Conservation (phyloP, 2,329 filamentous ascomycete species). For the Penicillium sumatraense region DNA sequence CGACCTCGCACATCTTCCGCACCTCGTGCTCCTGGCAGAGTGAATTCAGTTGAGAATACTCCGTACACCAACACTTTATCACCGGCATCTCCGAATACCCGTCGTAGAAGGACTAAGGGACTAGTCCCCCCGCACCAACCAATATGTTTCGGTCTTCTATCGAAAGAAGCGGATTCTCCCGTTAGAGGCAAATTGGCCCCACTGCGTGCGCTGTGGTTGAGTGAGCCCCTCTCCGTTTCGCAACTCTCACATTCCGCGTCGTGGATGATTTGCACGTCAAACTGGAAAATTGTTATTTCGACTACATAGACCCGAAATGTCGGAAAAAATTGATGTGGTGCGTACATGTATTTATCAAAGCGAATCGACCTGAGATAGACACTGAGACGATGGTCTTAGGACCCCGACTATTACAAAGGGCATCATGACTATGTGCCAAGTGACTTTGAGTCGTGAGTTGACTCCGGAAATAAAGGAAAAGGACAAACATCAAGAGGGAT, state of each 20-base stretch:
- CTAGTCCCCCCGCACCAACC: not conserved
- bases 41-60: not conserved
- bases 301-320: too few species aligned
- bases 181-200: not conserved
- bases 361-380: not conserved
- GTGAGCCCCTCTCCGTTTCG: not conserved
- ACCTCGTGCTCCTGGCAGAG: not conserved
- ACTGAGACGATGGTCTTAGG: not conserved
- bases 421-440: not conserved
- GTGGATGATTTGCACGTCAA: too few species aligned
- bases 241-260: not conserved
- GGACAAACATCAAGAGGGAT: not conserved
- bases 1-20: not conserved
- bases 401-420: not conserved
- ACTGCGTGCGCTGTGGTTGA: not conserved
- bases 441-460: not conserved
- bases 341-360: not conserved
- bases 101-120: not conserved
- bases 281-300: not conserved
- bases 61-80: not conserved
- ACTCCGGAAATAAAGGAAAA: not conserved
- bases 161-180: not conserved
- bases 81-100: not conserved
- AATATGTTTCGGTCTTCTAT: not conserved
- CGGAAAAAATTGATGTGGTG: not conserved